A percentile compares a stretch with the other conserved stretches of the same genome.
phyloP scores from a whole-genome alignment of 192 early-diverging fungal genomes.

The Backusella luteola region DNA sequence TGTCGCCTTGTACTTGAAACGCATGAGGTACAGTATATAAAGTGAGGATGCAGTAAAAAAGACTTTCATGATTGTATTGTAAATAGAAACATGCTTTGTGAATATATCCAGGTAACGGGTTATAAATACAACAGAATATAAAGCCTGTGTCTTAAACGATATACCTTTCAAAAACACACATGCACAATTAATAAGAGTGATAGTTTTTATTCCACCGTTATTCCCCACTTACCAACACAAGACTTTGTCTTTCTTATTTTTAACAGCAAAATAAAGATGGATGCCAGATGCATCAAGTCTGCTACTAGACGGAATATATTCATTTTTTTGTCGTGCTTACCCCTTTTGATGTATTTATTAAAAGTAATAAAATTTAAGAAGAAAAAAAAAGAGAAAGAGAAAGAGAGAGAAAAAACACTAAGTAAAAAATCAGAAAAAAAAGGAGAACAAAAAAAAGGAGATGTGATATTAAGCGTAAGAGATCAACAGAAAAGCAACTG shows the following conservation, averaged over 20 bases:
- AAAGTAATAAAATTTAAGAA: not conserved
- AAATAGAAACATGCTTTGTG: constrained; percentile 70
- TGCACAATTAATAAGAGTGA: constrained; percentile 80
- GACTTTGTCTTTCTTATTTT: constrained; percentile 92
- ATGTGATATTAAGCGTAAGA: not conserved
- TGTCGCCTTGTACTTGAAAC: constrained; percentile 78
- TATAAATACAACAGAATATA: constrained; percentile 89
- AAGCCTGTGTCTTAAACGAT: constrained; percentile 96
- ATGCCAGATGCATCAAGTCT: constrained; percentile 18
- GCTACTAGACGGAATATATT: constrained; percentile 21
- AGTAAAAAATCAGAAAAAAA: not conserved
- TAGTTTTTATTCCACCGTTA: not conserved
- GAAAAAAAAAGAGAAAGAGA: not conserved
- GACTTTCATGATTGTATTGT: constrained; percentile 94
- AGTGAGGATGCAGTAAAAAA: constrained; percentile 87
- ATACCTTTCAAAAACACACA: constrained; percentile 61
- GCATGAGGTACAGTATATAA: constrained; percentile 94
- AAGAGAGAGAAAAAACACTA: not conserved
- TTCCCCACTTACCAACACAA: constrained; percentile 62
- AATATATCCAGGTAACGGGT: constrained; percentile 94
- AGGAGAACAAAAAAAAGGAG: not conserved
- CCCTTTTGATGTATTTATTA: not conserved
- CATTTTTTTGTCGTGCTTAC: constrained; percentile 2
- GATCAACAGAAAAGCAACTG: not conserved
- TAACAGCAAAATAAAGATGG: constrained; percentile 68